phyloP scores from a whole-genome alignment of 1,284 basidiomycete genomes.

The Ustilago curta region DNA sequence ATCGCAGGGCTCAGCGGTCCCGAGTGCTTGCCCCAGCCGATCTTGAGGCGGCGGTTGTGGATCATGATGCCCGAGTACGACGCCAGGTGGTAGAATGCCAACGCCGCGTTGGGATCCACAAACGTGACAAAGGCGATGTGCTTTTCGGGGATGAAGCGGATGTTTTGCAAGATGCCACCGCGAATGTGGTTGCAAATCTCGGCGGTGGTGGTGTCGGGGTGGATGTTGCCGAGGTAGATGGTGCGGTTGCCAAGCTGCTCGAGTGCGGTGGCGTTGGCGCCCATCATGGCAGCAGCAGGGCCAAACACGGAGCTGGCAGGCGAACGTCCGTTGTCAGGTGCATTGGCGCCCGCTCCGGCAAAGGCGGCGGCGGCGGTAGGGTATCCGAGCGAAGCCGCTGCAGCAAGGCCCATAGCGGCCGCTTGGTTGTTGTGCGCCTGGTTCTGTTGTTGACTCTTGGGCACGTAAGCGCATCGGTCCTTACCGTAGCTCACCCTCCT shows the following conservation, averaged over 20 bases:
- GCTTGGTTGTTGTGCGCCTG: conserved; percentile 69
- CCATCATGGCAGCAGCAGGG: conserved; percentile 51
- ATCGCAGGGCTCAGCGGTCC: conserved; percentile 66
- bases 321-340: conserved; percentile 39
- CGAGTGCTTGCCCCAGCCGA: conserved; percentile 69
- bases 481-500: conserved; percentile 68
- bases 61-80: conserved; percentile 67
- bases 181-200: conserved; percentile 70
- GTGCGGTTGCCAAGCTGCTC: conserved; percentile 68
- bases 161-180: conserved; percentile 66
- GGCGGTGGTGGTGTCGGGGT: conserved; percentile 66
- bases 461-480: conserved; percentile 68
- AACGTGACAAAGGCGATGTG: conserved; percentile 69
- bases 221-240: conserved; percentile 68
- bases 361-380: conserved; percentile 59
- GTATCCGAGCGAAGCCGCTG: conserved; percentile 67
- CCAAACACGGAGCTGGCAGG: conserved; percentile 51
- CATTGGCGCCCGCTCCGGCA: conserved; percentile 18
- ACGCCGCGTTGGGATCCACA: conserved; percentile 65
- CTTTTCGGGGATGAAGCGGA: conserved; percentile 66
- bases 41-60: conserved; percentile 66
- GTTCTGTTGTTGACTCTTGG: conserved; percentile 68
- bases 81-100: conserved; percentile 67
- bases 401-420: conserved; percentile 67
- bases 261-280: conserved; percentile 45